Evolutionary conservation across 805 yeast species (phyloP), one percentile per base, ranked within the genome.

Genomic region (Saturnispora ahearnii): DNA sequence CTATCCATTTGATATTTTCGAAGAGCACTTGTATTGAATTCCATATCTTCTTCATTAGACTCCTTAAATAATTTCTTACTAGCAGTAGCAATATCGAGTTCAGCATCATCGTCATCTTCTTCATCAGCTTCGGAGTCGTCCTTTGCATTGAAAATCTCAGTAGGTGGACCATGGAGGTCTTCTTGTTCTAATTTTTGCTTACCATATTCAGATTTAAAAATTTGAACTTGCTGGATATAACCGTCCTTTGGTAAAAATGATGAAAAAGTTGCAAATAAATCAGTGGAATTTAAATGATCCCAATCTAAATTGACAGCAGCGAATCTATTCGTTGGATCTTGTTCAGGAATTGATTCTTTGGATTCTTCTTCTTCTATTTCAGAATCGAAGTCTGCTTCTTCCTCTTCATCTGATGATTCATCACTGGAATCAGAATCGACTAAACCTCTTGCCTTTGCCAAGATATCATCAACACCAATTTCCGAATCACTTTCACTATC

Each of bases 301-400:
- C 99, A 93, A 63, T 93, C 99, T 77, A 93, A 72, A 61, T 93
- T 93, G 30, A 93, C 98, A 1, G 84, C 96, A 0, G 99, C 99
- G 60, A 93, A 73, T 5, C 86, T 72, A 32, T 70, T 71, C 1
- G 95, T 74, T 30, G 96, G 95, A 2, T 91, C 96, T 43, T 96
- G 95, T 46, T 81, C 83, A 45, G 86, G 89, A n/a, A 93, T 85
- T 48, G 78, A 75, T 9, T 69, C 70, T 29, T 72, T 74, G 2
- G 13, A 4, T 38, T 51, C 54, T 7, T 36, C 44, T 33, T 53
- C 54, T 7, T 41, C 31, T 10, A 37, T n/a, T 56, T 78, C 85
- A 11, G 41, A 43, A 4, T 22, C 32, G 10, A 73, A 57, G 13
- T 28, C 32, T 4, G 13, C 44, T 55, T 81, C 85, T 24, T 76